phyloP scores from a whole-genome alignment of 2,329 filamentous ascomycete genomes.

The Boeremia exigua region DNA sequence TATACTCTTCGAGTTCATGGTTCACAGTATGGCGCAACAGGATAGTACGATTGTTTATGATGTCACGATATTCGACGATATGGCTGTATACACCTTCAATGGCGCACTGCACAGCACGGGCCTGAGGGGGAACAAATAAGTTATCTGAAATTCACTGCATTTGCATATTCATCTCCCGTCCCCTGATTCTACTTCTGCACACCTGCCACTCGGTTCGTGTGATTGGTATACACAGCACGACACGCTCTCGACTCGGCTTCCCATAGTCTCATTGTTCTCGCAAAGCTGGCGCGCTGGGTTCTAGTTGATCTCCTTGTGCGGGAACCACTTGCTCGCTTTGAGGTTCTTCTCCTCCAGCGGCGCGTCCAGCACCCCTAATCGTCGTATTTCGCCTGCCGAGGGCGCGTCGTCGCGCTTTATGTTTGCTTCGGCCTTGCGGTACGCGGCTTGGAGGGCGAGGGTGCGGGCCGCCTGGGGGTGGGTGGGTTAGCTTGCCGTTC shows the following conservation, averaged over 20 bases:
- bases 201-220: not conserved
- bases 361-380: conserved; percentile 76
- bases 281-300: not conserved
- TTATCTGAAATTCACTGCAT: conserved; percentile 10
- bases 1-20: conserved; percentile 1
- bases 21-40: conserved; percentile 9
- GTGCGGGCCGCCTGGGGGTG: conserved; percentile 73
- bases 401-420: conserved; percentile 80
- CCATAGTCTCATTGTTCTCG: not conserved
- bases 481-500: not conserved
- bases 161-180: not conserved
- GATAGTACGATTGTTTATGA: conserved; percentile 13
- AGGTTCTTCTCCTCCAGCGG: conserved; percentile 76
- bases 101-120: not conserved
- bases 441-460: conserved; percentile 79
- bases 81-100: not conserved
- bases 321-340: conserved; percentile 52
- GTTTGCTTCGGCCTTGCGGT: conserved; percentile 76
- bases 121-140: not conserved
- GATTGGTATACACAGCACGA: conserved; percentile 12
- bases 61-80: conserved; percentile 12
- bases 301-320: conserved; percentile 50
- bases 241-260: not conserved
- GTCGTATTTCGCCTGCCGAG: conserved; percentile 84
- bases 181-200: not conserved